Conservation (phyloP, 345 rosid genomes). For the Gossypium australe region DNA sequence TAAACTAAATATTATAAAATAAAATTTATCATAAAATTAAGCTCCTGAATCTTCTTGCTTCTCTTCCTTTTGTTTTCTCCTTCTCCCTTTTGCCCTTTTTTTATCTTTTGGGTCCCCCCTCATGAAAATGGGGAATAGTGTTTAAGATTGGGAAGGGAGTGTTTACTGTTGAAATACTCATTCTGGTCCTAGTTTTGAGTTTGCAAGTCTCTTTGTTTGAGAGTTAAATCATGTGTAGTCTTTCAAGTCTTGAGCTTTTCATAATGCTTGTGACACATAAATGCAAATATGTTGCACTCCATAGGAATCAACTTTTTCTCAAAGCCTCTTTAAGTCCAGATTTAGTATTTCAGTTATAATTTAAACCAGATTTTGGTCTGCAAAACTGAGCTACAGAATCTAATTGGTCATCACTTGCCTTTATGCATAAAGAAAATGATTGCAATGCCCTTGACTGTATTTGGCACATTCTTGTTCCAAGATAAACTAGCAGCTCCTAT, state of each 20-base stretch:
- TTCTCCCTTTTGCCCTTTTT: not conserved
- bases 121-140: not conserved
- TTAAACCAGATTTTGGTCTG: not conserved
- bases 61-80: conserved; percentile 1
- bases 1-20: too few relatives aligned
- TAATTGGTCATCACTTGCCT: not conserved
- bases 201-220: not conserved
- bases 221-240: not conserved
- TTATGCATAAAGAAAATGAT: not conserved
- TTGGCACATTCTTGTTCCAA: not conserved
- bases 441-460: conserved; percentile 1
- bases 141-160: not conserved
- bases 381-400: not conserved
- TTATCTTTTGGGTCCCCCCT: not conserved
- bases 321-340: not conserved
- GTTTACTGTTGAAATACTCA: not conserved
- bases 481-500: not conserved
- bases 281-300: not conserved
- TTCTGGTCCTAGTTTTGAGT: not conserved
- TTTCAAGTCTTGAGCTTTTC: not conserved
- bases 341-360: too few relatives aligned
- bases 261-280: not conserved
- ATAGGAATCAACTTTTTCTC: not conserved
- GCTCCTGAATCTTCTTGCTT: not conserved
- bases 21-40: too few relatives aligned